Percentiles rank a stretch among this genome's conserved stretches.
Conservation (phyloP, 2,329 filamentous ascomycete genomes). For the Aspergillus calidoustus region DNA sequence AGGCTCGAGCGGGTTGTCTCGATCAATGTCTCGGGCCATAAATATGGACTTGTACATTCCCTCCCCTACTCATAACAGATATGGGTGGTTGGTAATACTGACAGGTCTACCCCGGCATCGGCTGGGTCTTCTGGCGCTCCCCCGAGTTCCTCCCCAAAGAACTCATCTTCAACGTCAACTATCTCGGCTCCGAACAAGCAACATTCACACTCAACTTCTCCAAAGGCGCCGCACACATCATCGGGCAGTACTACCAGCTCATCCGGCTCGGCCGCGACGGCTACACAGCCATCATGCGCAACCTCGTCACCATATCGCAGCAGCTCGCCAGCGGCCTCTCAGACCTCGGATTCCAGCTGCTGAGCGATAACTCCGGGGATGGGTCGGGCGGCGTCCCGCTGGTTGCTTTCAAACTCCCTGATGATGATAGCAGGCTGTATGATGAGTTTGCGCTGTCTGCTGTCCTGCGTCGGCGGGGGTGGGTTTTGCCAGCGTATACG, state of each 20-base stretch:
- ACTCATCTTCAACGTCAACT: slow-evolving; percentile 72
- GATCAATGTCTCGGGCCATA: slow-evolving; percentile 63
- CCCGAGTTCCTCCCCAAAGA: slow-evolving; percentile 68
- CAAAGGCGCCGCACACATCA: slow-evolving; percentile 69
- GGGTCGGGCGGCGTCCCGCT: slow-evolving; percentile 71
- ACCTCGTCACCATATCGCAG: slow-evolving; percentile 84
- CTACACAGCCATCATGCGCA: slow-evolving; percentile 68
- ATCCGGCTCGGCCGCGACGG: slow-evolving; percentile 71
- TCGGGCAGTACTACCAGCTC: slow-evolving; percentile 74
- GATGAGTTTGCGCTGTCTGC: slow-evolving; percentile 81
- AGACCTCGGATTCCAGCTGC: slow-evolving; percentile 79
- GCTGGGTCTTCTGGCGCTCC: slow-evolving; percentile 73
- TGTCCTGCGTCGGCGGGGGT: slow-evolving; percentile 79
- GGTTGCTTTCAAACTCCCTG: slow-evolving; percentile 79
- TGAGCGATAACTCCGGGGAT: slow-evolving; percentile 75
- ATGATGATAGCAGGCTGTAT: slow-evolving; percentile 59
- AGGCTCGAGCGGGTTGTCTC: slow-evolving; percentile 43
- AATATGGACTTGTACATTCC: slow-evolving; percentile 52
- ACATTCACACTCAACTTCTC: slow-evolving; percentile 76
- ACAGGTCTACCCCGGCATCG: slow-evolving; percentile 66
- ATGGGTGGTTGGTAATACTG: background rate
- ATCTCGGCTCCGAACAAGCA: slow-evolving; percentile 72
- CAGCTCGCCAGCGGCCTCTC: slow-evolving; percentile 76
- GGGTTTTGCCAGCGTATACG: slow-evolving; percentile 93
- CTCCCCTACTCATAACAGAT: too few species aligned